Evolutionary conservation across 2,329 filamentous ascomycete species (phyloP), one percentile per base, ranked within the genome.

Genomic region (Aspergillus sp.): DNA sequence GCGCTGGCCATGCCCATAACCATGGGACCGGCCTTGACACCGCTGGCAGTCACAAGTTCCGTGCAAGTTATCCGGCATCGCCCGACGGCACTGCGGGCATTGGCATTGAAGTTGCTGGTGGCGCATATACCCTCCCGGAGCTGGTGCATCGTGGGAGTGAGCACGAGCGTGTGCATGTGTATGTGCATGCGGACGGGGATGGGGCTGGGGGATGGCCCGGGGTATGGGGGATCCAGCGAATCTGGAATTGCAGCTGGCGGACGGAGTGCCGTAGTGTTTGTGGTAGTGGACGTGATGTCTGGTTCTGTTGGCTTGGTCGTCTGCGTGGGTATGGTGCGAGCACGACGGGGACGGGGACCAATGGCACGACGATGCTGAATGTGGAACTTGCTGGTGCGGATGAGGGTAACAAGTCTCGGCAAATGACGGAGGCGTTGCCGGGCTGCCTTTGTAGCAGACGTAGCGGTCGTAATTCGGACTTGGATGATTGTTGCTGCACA

Each of bases 251-350:
- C 5, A 4, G 6, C 12, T 29, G 27, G 15, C n/a, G 14, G 2
- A 15, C 8, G 26, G 26, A 28, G 16, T 8, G 8, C 17, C 4
- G 11, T 27, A 6, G 12, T 37, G 25, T 12, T 24, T 27, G 22
- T 39, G 32, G 24, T 24, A 32, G n/a, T 39, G 36, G 22, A 39
- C 25, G 20, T 35, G 35, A 12, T 34, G 27, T 28, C 5, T n/a
- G 26, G 12, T 15, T 15, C 14, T 7, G 14, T 4, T 13, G 26
- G 8, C 1, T 15, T 15, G 26, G 26, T 10, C 26, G 10, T 15
- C 6, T 8, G 13, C 26, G 15, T 17, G 3, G 15, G 15, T 17
- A 17, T 19, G 27, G 15, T 15, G 8, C 10, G 17, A 6, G 27
- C 3, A 8, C 8, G n/a, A n/a, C n/a, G n/a, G n/a, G 8, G 22